phyloP scores from a whole-genome alignment of 176 grass and related monocot species.

The Avena insularis region DNA sequence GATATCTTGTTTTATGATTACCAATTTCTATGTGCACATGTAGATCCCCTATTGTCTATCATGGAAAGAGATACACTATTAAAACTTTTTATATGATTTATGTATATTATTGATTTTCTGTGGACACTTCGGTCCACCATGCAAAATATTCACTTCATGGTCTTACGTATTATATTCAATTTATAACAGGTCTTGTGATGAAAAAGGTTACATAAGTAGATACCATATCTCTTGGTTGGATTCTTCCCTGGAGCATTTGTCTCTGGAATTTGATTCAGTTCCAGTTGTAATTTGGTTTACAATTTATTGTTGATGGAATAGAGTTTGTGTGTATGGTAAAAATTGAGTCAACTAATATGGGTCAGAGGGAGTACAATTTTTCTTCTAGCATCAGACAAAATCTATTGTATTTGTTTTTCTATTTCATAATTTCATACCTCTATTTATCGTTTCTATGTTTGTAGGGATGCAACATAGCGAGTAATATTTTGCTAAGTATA shows the following conservation, averaged over 20 bases:
- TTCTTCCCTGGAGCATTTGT: conserved; percentile 53
- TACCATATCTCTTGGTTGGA: conserved; percentile 86
- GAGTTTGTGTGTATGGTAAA: conserved; percentile 85
- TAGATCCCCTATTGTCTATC: conserved; percentile 1
- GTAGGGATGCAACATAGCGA: conserved; percentile 62
- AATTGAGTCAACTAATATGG: conserved; percentile 24
- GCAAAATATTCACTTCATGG: conserved; percentile 48
- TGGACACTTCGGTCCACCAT: conserved; percentile 53
- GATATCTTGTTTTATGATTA: conserved; percentile 4
- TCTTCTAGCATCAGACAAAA: background rate
- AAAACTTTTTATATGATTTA: conserved; percentile 22
- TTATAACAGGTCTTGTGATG: conserved; percentile 68
- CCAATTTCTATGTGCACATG: background rate
- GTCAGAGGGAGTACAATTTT: conserved; percentile 58
- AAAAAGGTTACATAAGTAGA: conserved; percentile 67
- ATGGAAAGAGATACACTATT: conserved; percentile 36
- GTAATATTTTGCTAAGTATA: conserved; percentile 84
- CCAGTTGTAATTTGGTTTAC: conserved; percentile 58
- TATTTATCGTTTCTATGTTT: conserved; percentile 29
- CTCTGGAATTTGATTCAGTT: conserved; percentile 73
- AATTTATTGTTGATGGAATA: conserved; percentile 66
- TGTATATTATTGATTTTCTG: conserved; percentile 44
- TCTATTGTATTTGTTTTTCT: conserved; percentile 1
- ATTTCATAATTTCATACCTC: conserved; percentile 19
- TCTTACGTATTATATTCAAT: conserved; percentile 24